Evolutionary conservation across 2,329 filamentous ascomycete species (phyloP), one percentile per base, ranked within the genome.

Genomic region (Colletotrichum chrysophilum): DNA sequence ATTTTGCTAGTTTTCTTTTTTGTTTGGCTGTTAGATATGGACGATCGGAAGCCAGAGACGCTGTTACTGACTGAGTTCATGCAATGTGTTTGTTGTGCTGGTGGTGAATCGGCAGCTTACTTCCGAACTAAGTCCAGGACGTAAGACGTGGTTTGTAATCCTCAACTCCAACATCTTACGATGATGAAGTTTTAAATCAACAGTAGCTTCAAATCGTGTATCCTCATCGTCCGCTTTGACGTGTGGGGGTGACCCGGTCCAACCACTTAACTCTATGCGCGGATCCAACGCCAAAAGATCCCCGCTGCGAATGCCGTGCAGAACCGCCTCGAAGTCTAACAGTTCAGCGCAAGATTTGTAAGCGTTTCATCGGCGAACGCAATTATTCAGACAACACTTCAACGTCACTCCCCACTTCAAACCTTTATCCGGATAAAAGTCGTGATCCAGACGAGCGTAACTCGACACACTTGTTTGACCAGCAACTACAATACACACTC

Each of bases 321-420:
- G 55, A 58, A 58, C 55, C 55, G 26, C 32, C 21, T 38, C 34
- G 34, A 66, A 66, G n/a, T 21, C 62, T 12, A 52, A 24, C 24
- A n/a, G 28, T 28, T 38, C 14, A 48, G 34, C 18, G 24, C 16
- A 52, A 67, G 48, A 67, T 67, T 67, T 55, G 65, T 67, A 67
- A 67, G 65, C 65, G 65, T 67, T 67, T 67, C 65, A 67, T 67
- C 43, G 34, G 43, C 21, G n/a, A 67, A 67, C 1, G 16, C 38
- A 38, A 38, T 67, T 36, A 56, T 56, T 56, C 12, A 18, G 14
- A 36, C 28, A 21, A 6, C 5, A 55, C 21, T 34, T 55, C 26
- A 58, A 56, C 65, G 48, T 67, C 65, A 67, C 30, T 34, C 65
- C 65, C 65, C 65, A 67, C 65, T 36, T 67, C 12, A 32, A 21